Conservation (phyloP, 164 flowering plant species). For the Vitis rotundifolia region DNA sequence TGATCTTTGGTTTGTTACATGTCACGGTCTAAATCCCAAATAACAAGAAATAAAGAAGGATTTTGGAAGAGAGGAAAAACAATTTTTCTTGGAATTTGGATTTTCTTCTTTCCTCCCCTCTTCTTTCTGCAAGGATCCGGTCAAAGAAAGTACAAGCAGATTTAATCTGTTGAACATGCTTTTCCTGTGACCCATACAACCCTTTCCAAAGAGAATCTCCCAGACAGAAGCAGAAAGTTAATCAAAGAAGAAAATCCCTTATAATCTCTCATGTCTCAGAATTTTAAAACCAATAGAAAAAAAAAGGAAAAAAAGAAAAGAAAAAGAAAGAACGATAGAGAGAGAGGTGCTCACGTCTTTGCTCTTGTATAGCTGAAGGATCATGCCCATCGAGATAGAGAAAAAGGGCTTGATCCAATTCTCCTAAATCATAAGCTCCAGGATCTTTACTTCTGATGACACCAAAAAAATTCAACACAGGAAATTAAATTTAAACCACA, state of each 20-base stretch:
- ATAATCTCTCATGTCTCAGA: neutral
- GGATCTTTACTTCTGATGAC: slow-evolving; percentile 53
- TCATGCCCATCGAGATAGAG: slow-evolving; percentile 85
- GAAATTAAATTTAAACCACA: neutral
- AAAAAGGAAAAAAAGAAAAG: slow-evolving; percentile 6
- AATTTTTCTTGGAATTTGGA: neutral
- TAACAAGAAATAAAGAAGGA: slow-evolving; percentile 4
- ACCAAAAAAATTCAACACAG: slow-evolving; percentile 1
- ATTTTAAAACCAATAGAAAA: neutral
- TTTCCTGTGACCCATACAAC: slow-evolving; percentile 39
- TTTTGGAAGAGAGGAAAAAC: slow-evolving; percentile 2
- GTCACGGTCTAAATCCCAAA: slow-evolving; percentile 19
- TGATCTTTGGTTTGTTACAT: slow-evolving; percentile 19
- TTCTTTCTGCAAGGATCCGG: slow-evolving; percentile 29
- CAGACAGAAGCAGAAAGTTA: neutral
- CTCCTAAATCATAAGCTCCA: slow-evolving; percentile 88
- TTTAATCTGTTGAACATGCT: slow-evolving; percentile 39
- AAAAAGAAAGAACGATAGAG: slow-evolving; percentile 4
- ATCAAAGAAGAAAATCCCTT: neutral
- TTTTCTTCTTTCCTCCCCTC: neutral
- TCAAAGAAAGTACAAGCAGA: slow-evolving; percentile 59
- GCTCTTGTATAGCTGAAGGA: slow-evolving; percentile 49
- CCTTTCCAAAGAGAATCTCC: slow-evolving; percentile 26
- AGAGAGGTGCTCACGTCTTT: slow-evolving; percentile 48
- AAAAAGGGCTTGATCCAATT: slow-evolving; percentile 92